Base-by-base conservation (phyloP, 352 stramenopile genomes). In the Phytophthora quininea region DNA sequence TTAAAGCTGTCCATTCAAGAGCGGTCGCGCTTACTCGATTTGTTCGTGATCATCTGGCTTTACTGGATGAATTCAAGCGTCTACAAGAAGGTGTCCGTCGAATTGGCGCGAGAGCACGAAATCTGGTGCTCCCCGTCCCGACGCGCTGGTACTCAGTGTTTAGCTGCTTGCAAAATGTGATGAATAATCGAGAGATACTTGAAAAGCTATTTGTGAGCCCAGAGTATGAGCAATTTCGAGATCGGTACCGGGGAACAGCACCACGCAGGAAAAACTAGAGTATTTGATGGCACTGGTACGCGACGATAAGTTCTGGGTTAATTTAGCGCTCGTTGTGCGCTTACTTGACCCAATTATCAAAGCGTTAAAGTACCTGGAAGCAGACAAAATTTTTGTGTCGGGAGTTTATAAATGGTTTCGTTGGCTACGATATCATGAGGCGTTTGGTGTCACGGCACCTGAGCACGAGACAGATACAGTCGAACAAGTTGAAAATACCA, bases 131-230 rank as follows among this genome's bases (percentile, higher is more conserved):
- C 27, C 49, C 49, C 14, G 32, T 55, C 5, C 49, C 49, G 15
- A 55, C 49, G 4, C 30, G 49, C 6, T 55, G 49, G 49, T 55
- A 55, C 32, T 55, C 49, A 30, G 49, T 55, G 32, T 45, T 45
- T 12, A 24, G 9, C 14, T 55, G 49, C 49, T 31, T 55, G 9
- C 15, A 24, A 15, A 43, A 10, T 43, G 49, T 55, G 49, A 30
- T 55, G 3, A 55, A 55, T 11, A 43, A 14, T n/a, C 49, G 43
- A n/a, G 31, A 55, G 7, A 11, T 55, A 14, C 49, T 55, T 12
- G 49, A 45, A 55, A 45, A 6, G 8, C 43, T 4, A n/a, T 55
- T 55, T 55, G 12, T 55, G 12, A 43, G 49, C 31, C 31, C 49
- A 6, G 15, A 45, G 2, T 45, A 55, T 32, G 49, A 55, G n/a